Evolutionary conservation across 2,329 filamentous ascomycete genomes (phyloP).

Genomic region (Escovopsis weberi): DNA sequence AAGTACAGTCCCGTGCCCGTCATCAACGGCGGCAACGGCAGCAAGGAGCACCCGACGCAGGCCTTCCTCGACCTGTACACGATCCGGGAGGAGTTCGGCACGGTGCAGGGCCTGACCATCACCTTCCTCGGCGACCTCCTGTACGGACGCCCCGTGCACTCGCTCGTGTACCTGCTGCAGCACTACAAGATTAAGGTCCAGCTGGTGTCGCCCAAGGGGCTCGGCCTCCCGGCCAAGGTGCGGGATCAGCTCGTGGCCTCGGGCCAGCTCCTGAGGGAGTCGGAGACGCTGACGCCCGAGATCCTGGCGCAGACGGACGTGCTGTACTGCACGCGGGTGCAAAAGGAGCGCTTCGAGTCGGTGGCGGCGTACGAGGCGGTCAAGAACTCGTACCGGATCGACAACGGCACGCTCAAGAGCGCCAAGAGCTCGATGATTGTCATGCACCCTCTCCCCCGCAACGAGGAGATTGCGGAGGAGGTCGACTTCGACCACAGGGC

Average conservation of each 20-base stretch:
- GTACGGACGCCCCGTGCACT: constrained; percentile 91
- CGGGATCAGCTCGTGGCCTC: constrained; percentile 55
- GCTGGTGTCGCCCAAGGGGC: constrained; percentile 68
- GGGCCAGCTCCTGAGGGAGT: constrained; percentile 64
- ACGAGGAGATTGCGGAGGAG: constrained; percentile 86
- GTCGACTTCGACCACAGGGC: constrained; percentile 95
- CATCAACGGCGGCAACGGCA: constrained; percentile 95
- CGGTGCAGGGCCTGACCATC: constrained; percentile 86
- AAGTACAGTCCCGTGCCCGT: constrained; percentile 84
- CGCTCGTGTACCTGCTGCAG: constrained; percentile 79
- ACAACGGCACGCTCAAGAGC: constrained; percentile 78
- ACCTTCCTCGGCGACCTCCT: constrained; percentile 90
- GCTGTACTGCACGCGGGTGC: constrained; percentile 90
- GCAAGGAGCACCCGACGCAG: constrained; percentile 91
- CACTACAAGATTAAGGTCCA: constrained; percentile 95
- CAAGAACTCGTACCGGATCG: constrained; percentile 78
- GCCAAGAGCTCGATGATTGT: constrained; percentile 90
- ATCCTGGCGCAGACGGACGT: constrained; percentile 80
- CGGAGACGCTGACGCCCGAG: constrained; percentile 67
- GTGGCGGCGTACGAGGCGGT: constrained; percentile 69
- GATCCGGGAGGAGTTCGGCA: constrained; percentile 92
- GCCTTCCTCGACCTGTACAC: constrained; percentile 97
- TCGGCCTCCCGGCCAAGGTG: constrained; percentile 64
- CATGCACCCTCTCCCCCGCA: constrained; percentile 88
- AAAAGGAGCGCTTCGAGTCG: constrained; percentile 89